Evolutionary conservation across 306 rosid genomes (phyloP).

Genomic region (Trichosanthes truncata): DNA sequence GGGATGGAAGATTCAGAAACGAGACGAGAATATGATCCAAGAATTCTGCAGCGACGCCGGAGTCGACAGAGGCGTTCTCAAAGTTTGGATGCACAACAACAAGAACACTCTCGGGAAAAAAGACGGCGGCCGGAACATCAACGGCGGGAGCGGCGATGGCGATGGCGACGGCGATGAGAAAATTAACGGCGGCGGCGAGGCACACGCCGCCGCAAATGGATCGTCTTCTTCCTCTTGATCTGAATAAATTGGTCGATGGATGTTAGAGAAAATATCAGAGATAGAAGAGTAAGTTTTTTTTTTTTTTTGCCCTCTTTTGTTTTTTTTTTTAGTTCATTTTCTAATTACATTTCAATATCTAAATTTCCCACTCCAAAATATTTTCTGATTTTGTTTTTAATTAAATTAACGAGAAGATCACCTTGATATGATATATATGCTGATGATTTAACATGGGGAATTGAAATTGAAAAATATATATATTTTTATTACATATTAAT

Average conservation of each 20-base stretch:
- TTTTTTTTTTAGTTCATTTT: conserved; percentile 19
- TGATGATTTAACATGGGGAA: background rate
- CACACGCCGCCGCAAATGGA: conserved; percentile 41
- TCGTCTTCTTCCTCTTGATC: conserved; percentile 90
- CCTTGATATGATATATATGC: background rate
- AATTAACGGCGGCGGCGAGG: background rate
- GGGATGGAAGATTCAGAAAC: conserved; percentile 95
- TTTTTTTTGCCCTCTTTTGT: background rate
- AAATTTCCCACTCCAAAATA: conserved; percentile 5
- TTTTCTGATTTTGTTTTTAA: conserved; percentile 27
- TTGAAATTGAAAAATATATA: background rate
- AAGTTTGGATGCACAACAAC: conserved; percentile 99
- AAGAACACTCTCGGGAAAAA: conserved; percentile 51
- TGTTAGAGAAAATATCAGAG: conserved; percentile 4
- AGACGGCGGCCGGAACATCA: conserved; percentile 20
- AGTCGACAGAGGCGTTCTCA: conserved; percentile 60
- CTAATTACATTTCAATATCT: background rate
- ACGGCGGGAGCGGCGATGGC: conserved; percentile 10
- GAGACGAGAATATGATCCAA: conserved; percentile 52
- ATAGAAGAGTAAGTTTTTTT: background rate
- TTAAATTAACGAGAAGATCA: conserved; percentile 53
- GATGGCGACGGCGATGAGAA: conserved; percentile 11
- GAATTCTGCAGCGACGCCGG: conserved; percentile 64
- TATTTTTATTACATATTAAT: background rate
- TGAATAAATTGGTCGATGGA: background rate